A percentile compares a stretch with the other conserved stretches of the same genome.
Conservation (phyloP, 768 basidiomycete species). For the Psilocybe cubensis region DNA sequence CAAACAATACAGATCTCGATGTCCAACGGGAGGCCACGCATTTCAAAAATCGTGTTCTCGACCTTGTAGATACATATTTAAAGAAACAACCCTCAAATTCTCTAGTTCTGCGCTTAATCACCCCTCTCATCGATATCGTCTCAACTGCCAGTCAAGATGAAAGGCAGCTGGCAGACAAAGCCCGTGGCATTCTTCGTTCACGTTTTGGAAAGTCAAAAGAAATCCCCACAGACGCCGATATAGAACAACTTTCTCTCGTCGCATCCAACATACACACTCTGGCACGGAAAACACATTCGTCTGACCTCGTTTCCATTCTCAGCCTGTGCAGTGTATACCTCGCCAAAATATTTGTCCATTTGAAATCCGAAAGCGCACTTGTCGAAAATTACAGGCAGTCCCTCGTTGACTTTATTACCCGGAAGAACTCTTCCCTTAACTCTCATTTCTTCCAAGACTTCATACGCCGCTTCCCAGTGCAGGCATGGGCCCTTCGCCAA, state of each 20-base stretch:
- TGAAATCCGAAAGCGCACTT: slow-evolving; percentile 48
- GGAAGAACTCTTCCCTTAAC: slow-evolving; percentile 81
- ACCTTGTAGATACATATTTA: slow-evolving; percentile 87
- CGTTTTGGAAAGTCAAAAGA: slow-evolving; percentile 80
- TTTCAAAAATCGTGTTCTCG: slow-evolving; percentile 95
- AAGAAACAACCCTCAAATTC: slow-evolving; percentile 79
- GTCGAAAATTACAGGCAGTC: slow-evolving; percentile 65
- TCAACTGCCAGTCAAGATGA: slow-evolving; percentile 73
- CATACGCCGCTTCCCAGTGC: slow-evolving; percentile 62
- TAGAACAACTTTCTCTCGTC: slow-evolving; percentile 46
- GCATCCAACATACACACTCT: slow-evolving; percentile 69
- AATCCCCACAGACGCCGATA: slow-evolving; percentile 49
- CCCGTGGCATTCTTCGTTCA: slow-evolving; percentile 74
- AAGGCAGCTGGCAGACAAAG: slow-evolving; percentile 87
- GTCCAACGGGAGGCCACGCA: slow-evolving; percentile 89
- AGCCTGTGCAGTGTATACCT: slow-evolving; percentile 75
- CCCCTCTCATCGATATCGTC: slow-evolving; percentile 79
- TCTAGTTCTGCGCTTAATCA: slow-evolving; percentile 64
- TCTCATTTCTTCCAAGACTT: slow-evolving; percentile 79
- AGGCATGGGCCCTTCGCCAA: slow-evolving; percentile 67
- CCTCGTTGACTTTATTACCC: slow-evolving; percentile 73
- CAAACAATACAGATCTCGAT: slow-evolving; percentile 49
- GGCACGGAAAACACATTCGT: slow-evolving; percentile 67
- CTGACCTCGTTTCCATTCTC: slow-evolving; percentile 66
- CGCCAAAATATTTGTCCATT: slow-evolving; percentile 48